phyloP scores from a whole-genome alignment of 1,284 basidiomycete genomes.

The Ceratobasidium sp. region DNA sequence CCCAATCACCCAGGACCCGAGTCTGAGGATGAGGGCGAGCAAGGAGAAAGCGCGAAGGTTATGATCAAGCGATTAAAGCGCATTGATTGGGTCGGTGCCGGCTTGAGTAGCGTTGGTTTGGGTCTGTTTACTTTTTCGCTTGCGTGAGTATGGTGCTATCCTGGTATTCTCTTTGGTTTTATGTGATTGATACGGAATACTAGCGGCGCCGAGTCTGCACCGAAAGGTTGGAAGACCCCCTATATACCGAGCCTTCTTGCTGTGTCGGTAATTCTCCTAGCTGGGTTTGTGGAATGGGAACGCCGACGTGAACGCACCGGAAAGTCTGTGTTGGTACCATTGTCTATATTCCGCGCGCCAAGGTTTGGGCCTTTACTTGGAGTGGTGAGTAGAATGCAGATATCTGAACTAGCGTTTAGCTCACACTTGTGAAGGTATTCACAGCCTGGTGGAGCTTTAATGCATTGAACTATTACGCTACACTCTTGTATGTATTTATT shows the following conservation, averaged over 20 bases:
- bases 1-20: constrained; percentile 25
- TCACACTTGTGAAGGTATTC: constrained; percentile 5
- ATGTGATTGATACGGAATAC: neutral
- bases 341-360: constrained; percentile 38
- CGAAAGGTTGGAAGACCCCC: constrained; percentile 39
- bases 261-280: constrained; percentile 32
- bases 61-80: constrained; percentile 34
- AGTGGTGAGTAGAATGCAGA: constrained; percentile 5
- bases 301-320: constrained; percentile 32
- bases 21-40: constrained; percentile 26
- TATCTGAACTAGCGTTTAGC: neutral
- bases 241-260: constrained; percentile 39
- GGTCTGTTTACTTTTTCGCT: constrained; percentile 39
- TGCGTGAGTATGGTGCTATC: constrained; percentile 17
- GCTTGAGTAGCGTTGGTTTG: constrained; percentile 29
- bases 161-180: neutral
- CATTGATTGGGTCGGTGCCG: constrained; percentile 39
- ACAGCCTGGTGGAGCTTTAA: constrained; percentile 40
- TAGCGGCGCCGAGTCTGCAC: constrained; percentile 40
- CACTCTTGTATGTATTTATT: constrained; percentile 35
- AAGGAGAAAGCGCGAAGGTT: constrained; percentile 11
- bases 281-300: constrained; percentile 40
- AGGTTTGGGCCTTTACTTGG: constrained; percentile 37
- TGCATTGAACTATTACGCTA: constrained; percentile 38
- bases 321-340: constrained; percentile 37